Conservation (phyloP, 1,139 yeast genomes). For the Debaryomyces udenii region DNA sequence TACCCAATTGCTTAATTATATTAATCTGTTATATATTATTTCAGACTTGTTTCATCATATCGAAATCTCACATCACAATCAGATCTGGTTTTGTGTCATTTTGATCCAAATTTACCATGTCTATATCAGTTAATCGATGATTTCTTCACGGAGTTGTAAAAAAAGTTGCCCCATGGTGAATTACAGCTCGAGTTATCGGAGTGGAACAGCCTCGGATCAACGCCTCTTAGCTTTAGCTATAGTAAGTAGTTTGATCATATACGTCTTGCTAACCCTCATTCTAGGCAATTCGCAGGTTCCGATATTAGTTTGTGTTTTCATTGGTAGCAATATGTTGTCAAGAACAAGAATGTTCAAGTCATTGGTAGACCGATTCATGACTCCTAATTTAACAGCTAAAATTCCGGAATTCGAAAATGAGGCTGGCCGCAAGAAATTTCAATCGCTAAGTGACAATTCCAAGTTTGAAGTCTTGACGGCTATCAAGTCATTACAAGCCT, state of each 20-base stretch:
- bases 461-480: conserved; percentile 50
- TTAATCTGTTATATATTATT: too few species aligned
- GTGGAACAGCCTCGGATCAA: conserved; percentile 11
- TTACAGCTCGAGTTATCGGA: background rate
- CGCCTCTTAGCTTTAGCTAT: conserved; percentile 11
- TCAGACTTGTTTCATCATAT: background rate
- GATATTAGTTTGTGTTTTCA: conserved; percentile 25
- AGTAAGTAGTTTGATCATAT: conserved; percentile 12
- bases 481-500: conserved; percentile 51
- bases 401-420: conserved; percentile 1
- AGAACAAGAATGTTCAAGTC: conserved; percentile 22
- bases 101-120: background rate
- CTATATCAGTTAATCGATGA: too few species aligned
- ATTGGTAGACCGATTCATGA: conserved; percentile 5
- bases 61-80: background rate
- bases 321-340: conserved; percentile 30
- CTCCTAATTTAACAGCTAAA: background rate
- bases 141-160: too few species aligned
- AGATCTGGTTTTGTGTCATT: background rate
- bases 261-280: conserved; percentile 10
- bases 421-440: conserved; percentile 17
- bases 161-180: background rate
- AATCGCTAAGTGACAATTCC: conserved; percentile 20
- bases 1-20: too few species aligned
- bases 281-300: conserved; percentile 20